These are phyloP conservation scores for Cystofilobasidium bisporidii DNA, from an alignment of 768 basidiomycete genomes.

Conservation along the genomic window DNA sequence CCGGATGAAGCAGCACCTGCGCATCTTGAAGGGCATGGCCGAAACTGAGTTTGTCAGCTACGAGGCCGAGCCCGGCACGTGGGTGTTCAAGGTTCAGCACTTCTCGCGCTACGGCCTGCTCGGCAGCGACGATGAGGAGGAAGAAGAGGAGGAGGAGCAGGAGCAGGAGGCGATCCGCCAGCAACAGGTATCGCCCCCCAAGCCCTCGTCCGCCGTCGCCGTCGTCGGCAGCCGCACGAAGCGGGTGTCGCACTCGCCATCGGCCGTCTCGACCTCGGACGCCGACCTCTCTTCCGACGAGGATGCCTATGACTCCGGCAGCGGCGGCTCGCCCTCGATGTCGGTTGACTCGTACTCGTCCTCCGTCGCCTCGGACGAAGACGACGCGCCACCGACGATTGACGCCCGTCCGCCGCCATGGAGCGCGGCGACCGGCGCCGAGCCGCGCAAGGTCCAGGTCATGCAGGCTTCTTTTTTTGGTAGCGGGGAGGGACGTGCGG, in stretches of 20 bases:
- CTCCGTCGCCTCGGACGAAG: slow-evolving; percentile 7
- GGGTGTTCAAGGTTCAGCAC: slow-evolving; percentile 90
- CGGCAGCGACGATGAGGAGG: slow-evolving; percentile 35
- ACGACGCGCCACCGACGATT: slow-evolving; percentile 29
- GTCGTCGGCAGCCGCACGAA: neutral
- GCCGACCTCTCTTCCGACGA: slow-evolving; percentile 1
- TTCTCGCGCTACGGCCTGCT: slow-evolving; percentile 48
- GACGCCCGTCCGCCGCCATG: slow-evolving; percentile 45
- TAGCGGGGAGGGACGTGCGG: slow-evolving; percentile 20
- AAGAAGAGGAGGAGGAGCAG: slow-evolving; percentile 13
- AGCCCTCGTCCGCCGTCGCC: too few species aligned
- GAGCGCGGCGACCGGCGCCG: slow-evolving; percentile 65
- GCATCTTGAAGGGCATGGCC: slow-evolving; percentile 71
- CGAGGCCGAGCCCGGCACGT: slow-evolving; percentile 68
- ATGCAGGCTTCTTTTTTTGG: slow-evolving; percentile 81
- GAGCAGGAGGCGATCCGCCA: neutral
- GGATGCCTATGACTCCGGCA: neutral
- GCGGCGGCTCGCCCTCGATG: slow-evolving; percentile 31
- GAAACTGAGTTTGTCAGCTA: slow-evolving; percentile 76
- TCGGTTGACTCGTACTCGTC: slow-evolving; percentile 24
- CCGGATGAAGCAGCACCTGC: slow-evolving; percentile 61
- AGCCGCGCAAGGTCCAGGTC: slow-evolving; percentile 78
- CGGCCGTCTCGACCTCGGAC: neutral
- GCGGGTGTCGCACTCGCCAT: neutral
- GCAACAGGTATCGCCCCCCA: neutral